Percentiles rank a stretch among this genome's conserved stretches.
Conservation (phyloP, 148 eudicot genomes). For the Cornus controversa region DNA sequence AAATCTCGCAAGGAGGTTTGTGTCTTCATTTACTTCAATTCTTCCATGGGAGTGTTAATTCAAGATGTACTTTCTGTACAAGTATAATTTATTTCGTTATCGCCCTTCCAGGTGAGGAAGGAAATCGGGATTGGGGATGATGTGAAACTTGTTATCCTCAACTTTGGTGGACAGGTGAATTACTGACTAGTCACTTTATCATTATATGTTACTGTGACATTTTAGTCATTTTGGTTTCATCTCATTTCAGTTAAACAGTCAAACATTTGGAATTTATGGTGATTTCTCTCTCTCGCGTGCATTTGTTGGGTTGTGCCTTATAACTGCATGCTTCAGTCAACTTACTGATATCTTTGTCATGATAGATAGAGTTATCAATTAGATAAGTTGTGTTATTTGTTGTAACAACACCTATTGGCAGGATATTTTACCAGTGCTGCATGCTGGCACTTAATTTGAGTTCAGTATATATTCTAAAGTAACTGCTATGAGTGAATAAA, state of each 20-base stretch:
- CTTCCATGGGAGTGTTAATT: constrained; percentile 8
- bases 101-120: constrained; percentile 58
- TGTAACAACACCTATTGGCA: background rate
- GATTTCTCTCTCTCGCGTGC: background rate
- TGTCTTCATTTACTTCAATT: background rate
- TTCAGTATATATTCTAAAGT: background rate
- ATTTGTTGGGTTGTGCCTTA: background rate
- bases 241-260: background rate
- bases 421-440: background rate
- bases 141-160: constrained; percentile 78
- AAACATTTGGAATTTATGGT: background rate
- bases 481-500: background rate
- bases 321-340: background rate
- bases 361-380: too few relatives aligned
- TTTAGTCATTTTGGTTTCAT: background rate
- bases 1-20: constrained; percentile 81
- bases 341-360: too few relatives aligned
- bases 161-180: constrained; percentile 95
- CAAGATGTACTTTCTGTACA: background rate
- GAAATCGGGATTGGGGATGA: constrained; percentile 76
- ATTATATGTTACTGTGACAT: background rate
- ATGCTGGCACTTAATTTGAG: constrained; percentile 3
- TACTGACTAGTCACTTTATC: constrained; percentile 3
- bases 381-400: background rate
- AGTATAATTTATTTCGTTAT: constrained; percentile 10